phyloP scores from a whole-genome alignment of 768 basidiomycete species.

The Serpula lacrymans region DNA sequence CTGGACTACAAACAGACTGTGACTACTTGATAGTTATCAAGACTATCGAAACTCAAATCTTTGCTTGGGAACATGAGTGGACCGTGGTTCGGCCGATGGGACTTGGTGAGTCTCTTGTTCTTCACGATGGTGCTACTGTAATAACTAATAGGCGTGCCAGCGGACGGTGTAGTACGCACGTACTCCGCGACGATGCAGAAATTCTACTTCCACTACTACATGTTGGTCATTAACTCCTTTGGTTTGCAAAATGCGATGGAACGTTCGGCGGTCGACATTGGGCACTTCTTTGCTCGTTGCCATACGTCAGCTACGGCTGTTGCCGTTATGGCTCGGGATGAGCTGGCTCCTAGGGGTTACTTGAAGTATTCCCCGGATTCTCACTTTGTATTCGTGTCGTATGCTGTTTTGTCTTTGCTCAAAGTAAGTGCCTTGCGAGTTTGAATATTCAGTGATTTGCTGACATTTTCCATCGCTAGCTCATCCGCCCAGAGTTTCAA shows the following conservation, averaged over 20 bases:
- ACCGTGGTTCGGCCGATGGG: conserved; percentile 15
- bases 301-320: conserved; percentile 70
- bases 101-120: conserved; percentile 12
- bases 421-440: conserved; percentile 53
- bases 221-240: conserved; percentile 91
- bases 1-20: conserved; percentile 78
- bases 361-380: conserved; percentile 87
- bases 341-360: conserved; percentile 71
- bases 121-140: neutral
- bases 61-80: conserved; percentile 59
- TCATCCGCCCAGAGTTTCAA: conserved; percentile 82
- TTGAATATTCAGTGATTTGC: neutral
- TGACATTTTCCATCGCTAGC: conserved; percentile 37
- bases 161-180: conserved; percentile 23
- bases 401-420: conserved; percentile 87
- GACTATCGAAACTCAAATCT: conserved; percentile 77
- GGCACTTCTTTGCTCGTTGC: conserved; percentile 81
- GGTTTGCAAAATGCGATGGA: conserved; percentile 96
- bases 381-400: conserved; percentile 88
- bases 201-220: conserved; percentile 84
- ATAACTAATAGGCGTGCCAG: conserved; percentile 12
- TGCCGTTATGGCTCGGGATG: conserved; percentile 71
- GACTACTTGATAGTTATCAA: conserved; percentile 86
- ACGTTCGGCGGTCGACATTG: conserved; percentile 64
- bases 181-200: conserved; percentile 34